phyloP scores from a whole-genome alignment of 371 early-diverging fungal genomes.

The Mucor ambiguus region DNA sequence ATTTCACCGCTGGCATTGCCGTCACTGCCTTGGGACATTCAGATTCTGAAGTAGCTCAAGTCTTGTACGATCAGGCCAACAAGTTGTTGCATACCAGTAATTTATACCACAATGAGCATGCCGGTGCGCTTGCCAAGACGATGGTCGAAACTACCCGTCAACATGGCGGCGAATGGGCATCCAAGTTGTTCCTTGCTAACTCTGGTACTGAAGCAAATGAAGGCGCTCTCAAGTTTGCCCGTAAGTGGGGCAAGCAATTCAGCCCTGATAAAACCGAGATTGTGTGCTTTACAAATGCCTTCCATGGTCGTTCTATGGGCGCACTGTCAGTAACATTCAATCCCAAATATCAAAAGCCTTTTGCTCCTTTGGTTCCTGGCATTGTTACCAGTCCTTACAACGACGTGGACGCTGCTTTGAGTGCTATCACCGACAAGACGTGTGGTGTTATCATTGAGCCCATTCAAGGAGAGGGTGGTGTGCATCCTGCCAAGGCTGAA shows the following conservation, averaged over 20 bases:
- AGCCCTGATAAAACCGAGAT: conserved; percentile 65
- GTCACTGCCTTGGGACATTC: conserved; percentile 89
- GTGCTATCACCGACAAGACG: conserved; percentile 70
- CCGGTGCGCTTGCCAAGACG: conserved; percentile 70
- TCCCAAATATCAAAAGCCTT: conserved; percentile 91
- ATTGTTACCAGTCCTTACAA: conserved; percentile 75
- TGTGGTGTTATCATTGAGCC: conserved; percentile 96
- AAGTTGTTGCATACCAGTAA: conserved; percentile 82
- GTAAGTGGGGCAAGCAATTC: conserved; percentile 80
- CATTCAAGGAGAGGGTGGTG: conserved; percentile 96
- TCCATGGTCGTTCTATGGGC: conserved; percentile 96
- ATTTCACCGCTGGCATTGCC: conserved; percentile 90
- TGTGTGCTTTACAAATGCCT: conserved; percentile 84
- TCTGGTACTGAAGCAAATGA: conserved; percentile 94
- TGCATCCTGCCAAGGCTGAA: conserved; percentile 67
- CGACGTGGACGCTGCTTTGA: conserved; percentile 60
- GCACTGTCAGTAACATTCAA: conserved; percentile 90
- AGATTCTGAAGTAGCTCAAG: conserved; percentile 67
- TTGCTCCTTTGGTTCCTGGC: conserved; percentile 88
- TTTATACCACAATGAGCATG: conserved; percentile 81
- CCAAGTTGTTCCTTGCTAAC: conserved; percentile 85
- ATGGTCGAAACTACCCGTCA: conserved; percentile 63
- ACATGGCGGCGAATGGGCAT: conserved; percentile 45
- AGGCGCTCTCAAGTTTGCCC: conserved; percentile 90
- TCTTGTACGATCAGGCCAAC: conserved; percentile 78